A percentile compares a stretch with the other conserved stretches of the same genome.
Conservation (phyloP, 805 yeast species). For the Myxozyma neglecta region DNA sequence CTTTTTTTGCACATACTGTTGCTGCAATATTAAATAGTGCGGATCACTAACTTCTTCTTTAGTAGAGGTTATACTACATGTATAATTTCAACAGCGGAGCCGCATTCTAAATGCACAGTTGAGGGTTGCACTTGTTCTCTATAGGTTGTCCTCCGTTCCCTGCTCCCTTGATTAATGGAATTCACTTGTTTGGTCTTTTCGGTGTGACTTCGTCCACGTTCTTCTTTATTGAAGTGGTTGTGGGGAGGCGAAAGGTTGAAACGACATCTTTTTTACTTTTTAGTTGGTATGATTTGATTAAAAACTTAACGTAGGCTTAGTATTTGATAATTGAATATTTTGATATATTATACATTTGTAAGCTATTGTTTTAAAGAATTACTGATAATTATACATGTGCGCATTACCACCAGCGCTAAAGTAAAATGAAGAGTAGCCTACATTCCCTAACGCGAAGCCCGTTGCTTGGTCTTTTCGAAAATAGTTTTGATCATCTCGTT, state of each 20-base stretch:
- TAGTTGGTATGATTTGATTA: neutral
- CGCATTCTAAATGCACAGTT: conserved; percentile 30
- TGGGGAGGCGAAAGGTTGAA: conserved; percentile 26
- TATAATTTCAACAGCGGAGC: conserved; percentile 33
- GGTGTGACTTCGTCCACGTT: conserved; percentile 20
- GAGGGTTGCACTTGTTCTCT: conserved; percentile 27
- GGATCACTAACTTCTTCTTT: conserved; percentile 17
- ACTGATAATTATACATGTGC: no score
- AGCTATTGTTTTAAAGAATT: no score
- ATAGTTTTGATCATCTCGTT: conserved; percentile 92
- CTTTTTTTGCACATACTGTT: neutral
- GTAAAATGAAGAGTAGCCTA: neutral
- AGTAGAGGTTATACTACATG: conserved; percentile 34
- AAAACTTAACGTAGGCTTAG: neutral
- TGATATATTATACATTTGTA: no score
- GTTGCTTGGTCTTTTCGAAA: conserved; percentile 42
- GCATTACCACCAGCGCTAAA: neutral
- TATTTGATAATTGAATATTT: no score
- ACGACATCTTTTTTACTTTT: conserved; percentile 16
- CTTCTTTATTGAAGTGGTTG: conserved; percentile 7
- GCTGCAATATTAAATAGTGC: neutral
- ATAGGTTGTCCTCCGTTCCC: conserved; percentile 34
- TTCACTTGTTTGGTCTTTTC: conserved; percentile 18
- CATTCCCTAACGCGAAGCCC: neutral
- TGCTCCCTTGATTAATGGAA: conserved; percentile 31